Base-by-base conservation (phyloP, 768 basidiomycete species). In the Podaxis pistillaris region DNA sequence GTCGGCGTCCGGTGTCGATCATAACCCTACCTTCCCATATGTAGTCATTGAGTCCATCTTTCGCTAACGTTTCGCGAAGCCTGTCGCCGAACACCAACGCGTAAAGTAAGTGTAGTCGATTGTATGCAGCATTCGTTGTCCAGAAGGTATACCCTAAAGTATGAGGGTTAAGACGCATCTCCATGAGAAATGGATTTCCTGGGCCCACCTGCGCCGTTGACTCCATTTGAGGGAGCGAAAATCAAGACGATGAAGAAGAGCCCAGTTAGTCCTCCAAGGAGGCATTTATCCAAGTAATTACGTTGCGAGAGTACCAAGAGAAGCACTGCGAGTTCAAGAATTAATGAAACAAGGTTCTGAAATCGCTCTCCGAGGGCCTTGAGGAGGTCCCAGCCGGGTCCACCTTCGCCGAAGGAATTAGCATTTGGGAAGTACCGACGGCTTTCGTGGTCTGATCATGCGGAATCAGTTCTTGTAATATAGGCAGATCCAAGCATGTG, bases 141-240 rank as follows among this genome's bases (percentile, higher is more conserved):
- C 75, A 79, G 60, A 78, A 79, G 2, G 77, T 68, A 64, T 76
- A 83, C 1, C 75, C 80, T 80, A 50, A 2, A 22, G 51, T 12
- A 44, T 28, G 40, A 44, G 28, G 4, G 4, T 19, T 56, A 6
- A 36, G 11, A 12, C 47, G 11, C 1, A 30, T 33, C 40, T 11
- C 12, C 40, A 13, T 41, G 40, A 15, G 40, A 41, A 4, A 7
- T 33, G 6, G 0, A 41, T 4, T 17, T 41, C 15, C 1, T n/a
- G 13, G 7, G 60, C 73, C 51, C 40, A 79, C 79, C 75, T 59
- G 69, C 71, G n/a, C 73, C 75, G 0, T 75, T 74, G 15, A 74
- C 71, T 2, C 69, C 74, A 58, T 76, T 76, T 0, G 59, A 66
- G 13, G 79, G 81, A 2, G 72, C 67, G 6, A 75, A 56, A 46